Percentiles rank a stretch among this genome's conserved stretches.
Evolutionary conservation across 768 basidiomycete genomes (phyloP).

Genomic region (Ramaria sp.): DNA sequence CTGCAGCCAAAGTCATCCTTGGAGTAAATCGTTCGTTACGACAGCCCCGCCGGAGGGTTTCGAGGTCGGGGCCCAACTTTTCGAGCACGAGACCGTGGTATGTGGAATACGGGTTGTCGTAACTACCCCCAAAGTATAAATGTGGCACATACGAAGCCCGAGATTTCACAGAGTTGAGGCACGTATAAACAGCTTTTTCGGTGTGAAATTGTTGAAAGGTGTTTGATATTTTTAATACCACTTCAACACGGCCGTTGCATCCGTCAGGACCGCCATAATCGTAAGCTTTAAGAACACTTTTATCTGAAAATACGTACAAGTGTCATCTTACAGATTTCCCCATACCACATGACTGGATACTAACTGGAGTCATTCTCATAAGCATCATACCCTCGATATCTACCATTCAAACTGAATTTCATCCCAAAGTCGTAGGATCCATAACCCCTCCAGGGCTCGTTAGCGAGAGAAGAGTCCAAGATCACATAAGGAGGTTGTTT

Average conservation of each 20-base stretch:
- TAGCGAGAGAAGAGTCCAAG: background rate
- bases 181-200: background rate
- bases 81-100: background rate
- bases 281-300: background rate
- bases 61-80: background rate
- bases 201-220: background rate
- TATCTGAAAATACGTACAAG: background rate
- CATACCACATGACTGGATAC: background rate
- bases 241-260: background rate
- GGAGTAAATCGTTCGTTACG: background rate
- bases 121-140: background rate
- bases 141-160: background rate
- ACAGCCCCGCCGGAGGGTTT: background rate
- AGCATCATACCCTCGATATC: background rate
- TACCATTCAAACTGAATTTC: background rate
- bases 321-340: background rate
- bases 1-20: background rate
- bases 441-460: background rate
- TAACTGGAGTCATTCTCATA: background rate
- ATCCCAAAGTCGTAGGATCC: background rate
- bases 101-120: background rate
- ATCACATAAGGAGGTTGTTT: background rate
- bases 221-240: background rate
- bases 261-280: background rate
- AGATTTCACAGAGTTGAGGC: background rate